Evolutionary conservation across 495 filamentous ascomycete genomes (phyloP).

Genomic region (Aspergillus ellipticus): DNA sequence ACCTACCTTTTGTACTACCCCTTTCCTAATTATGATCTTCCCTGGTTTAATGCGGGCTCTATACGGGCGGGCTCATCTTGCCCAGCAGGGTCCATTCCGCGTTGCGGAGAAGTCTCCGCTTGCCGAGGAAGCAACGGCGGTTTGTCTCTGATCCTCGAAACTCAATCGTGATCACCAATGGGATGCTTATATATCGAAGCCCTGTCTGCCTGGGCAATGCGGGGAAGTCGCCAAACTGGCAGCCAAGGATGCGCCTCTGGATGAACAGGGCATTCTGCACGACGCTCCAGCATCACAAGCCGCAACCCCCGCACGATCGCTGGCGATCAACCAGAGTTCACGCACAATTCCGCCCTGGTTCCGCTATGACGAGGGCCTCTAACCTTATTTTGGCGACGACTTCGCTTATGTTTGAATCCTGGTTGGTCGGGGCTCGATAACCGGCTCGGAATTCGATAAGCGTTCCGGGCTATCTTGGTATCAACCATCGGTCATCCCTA

Average conservation of each 20-base stretch:
- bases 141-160: not conserved
- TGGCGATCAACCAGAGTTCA: not conserved
- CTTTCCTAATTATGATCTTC: not conserved
- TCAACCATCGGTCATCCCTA: constrained; percentile 1
- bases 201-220: not conserved
- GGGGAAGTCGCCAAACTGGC: not conserved
- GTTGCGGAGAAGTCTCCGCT: not conserved
- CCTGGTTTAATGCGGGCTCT: not conserved
- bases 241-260: not conserved
- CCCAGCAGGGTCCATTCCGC: not conserved
- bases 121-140: not conserved
- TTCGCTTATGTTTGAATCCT: not conserved
- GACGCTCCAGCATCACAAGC: not conserved
- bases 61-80: not conserved
- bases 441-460: constrained; percentile 14
- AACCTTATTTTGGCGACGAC: not conserved
- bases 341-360: constrained; percentile 5
- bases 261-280: not conserved
- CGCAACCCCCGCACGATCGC: not conserved
- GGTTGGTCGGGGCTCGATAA: not conserved
- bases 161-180: not conserved
- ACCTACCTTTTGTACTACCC: not conserved
- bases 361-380: not conserved
- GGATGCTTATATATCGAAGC: not conserved
- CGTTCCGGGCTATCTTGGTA: constrained; percentile 10